phyloP scores from a whole-genome alignment of 805 yeast genomes.

The Crinitomyces ghanaensis region DNA sequence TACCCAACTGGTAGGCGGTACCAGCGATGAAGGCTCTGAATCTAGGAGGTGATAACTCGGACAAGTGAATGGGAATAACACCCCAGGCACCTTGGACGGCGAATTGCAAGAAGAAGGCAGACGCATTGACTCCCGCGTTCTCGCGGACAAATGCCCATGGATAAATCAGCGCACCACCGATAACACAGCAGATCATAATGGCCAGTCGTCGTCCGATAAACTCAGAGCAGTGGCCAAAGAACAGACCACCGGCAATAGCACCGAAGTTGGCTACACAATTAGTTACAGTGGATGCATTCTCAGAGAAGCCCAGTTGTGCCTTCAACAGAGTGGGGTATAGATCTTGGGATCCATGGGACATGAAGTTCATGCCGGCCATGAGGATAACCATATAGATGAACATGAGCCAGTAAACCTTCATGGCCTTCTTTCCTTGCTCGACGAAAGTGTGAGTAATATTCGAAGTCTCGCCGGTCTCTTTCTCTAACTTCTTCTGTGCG shows the following conservation, averaged over 20 bases:
- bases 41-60: conserved; percentile 58
- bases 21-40: conserved; percentile 51
- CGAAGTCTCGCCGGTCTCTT: conserved; percentile 1
- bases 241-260: conserved; percentile 52
- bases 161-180: conserved; percentile 48
- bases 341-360: conserved; percentile 66
- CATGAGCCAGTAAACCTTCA: conserved; percentile 46
- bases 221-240: conserved; percentile 47
- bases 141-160: conserved; percentile 42
- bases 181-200: conserved; percentile 36
- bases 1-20: conserved; percentile 59
- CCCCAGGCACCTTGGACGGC: conserved; percentile 69
- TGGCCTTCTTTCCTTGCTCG: conserved; percentile 16
- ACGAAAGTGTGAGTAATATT: background rate
- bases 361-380: conserved; percentile 60
- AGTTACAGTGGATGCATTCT: conserved; percentile 42
- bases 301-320: conserved; percentile 36
- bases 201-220: conserved; percentile 49
- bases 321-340: conserved; percentile 52
- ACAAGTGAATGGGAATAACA: conserved; percentile 49
- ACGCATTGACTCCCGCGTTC: conserved; percentile 38
- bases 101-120: conserved; percentile 50
- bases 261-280: conserved; percentile 54
- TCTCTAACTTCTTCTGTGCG: background rate
- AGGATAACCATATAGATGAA: conserved; percentile 44